These are phyloP conservation scores for Diutina ranongensis DNA, from an alignment of 1,139 yeast species.

Conservation along the genomic window DNA sequence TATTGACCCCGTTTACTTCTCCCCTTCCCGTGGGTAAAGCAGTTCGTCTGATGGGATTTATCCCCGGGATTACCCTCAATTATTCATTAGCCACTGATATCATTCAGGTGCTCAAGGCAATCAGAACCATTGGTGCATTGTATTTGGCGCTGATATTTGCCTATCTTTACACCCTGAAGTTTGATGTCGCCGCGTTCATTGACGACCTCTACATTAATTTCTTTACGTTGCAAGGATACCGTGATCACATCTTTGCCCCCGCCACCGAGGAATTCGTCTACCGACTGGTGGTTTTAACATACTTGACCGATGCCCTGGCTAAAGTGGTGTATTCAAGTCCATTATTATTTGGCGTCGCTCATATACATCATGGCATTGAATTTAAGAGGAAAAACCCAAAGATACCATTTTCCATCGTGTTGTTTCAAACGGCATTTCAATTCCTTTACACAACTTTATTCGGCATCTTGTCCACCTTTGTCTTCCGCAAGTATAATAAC, in stretches of 20 bases:
- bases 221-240: constrained; percentile 34
- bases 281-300: constrained; percentile 46
- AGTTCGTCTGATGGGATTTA: constrained; percentile 15
- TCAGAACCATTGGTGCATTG: constrained; percentile 27
- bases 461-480: constrained; percentile 61
- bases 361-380: constrained; percentile 72
- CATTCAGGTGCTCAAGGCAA: constrained; percentile 15
- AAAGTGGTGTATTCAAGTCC: constrained; percentile 37
- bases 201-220: constrained; percentile 11
- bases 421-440: constrained; percentile 43
- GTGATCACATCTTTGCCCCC: constrained; percentile 75
- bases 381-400: constrained; percentile 19
- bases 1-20: background rate
- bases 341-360: constrained; percentile 80
- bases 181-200: constrained; percentile 10
- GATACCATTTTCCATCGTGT: constrained; percentile 19
- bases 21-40: background rate
- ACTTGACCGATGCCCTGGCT: constrained; percentile 20
- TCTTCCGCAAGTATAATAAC: constrained; percentile 34
- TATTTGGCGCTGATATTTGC: constrained; percentile 49
- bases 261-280: constrained; percentile 79
- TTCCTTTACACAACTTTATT: constrained; percentile 64
- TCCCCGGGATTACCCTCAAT: constrained; percentile 18
- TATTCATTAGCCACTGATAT: constrained; percentile 15
- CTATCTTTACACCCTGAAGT: constrained; percentile 14